Conservation (phyloP, 768 basidiomycete species). For the Suillus discolor region DNA sequence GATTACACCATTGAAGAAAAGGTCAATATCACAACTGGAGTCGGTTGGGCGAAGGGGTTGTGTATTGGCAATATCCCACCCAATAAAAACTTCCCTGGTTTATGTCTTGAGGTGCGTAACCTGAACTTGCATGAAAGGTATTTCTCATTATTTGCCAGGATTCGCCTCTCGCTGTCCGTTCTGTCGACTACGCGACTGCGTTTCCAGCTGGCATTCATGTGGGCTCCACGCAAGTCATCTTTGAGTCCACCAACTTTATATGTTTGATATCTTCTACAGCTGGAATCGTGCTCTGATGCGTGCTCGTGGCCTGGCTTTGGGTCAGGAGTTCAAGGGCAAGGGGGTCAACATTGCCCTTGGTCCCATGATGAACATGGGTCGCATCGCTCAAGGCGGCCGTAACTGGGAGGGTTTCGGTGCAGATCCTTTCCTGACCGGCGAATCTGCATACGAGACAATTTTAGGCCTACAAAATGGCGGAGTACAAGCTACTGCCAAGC, state of each 20-base stretch:
- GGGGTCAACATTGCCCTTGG: constrained; percentile 52
- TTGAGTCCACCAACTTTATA: constrained; percentile 30
- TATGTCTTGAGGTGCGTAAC: constrained; percentile 58
- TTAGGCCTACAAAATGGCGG: constrained; percentile 73
- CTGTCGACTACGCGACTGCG: constrained; percentile 41
- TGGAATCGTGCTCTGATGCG: constrained; percentile 67
- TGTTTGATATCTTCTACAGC: constrained; percentile 29
- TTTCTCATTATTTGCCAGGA: constrained; percentile 20
- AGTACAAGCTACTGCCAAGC: constrained; percentile 81
- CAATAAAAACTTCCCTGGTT: constrained; percentile 48
- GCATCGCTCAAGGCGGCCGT: constrained; percentile 69
- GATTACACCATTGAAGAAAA: constrained; percentile 35
- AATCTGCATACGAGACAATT: constrained; percentile 74
- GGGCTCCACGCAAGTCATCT: constrained; percentile 46
- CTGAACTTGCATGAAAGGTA: not conserved
- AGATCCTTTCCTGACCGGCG: constrained; percentile 80
- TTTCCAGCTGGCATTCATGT: constrained; percentile 62
- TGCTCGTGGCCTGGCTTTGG: constrained; percentile 61
- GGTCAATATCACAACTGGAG: constrained; percentile 27
- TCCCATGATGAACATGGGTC: constrained; percentile 82
- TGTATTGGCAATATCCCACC: constrained; percentile 69
- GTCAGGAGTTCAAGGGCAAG: constrained; percentile 68
- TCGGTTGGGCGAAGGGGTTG: constrained; percentile 41
- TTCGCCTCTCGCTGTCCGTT: constrained; percentile 41
- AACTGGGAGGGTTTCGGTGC: constrained; percentile 92